phyloP scores from a whole-genome alignment of 352 stramenopile species.

The Phytophthora palmivora region DNA sequence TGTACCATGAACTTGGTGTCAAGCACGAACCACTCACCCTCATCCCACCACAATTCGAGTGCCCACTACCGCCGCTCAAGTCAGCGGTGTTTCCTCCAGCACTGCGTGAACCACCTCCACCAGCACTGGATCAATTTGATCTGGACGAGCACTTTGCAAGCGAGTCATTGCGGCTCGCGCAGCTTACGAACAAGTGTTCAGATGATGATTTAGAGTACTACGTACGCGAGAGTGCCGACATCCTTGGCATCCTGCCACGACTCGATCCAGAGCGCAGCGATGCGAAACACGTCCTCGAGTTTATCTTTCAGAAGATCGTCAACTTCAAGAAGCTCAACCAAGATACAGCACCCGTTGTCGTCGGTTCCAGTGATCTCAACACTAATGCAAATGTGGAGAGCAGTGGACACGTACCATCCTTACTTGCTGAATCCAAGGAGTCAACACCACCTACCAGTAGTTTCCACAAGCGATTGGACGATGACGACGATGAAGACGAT shows the following conservation, averaged over 20 bases:
- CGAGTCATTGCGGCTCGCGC: conserved; percentile 90
- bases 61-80: conserved; percentile 92
- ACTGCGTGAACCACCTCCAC: conserved; percentile 89
- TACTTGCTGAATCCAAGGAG: conserved; percentile 28
- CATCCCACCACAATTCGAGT: conserved; percentile 95
- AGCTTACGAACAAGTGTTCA: conserved; percentile 96
- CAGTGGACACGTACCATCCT: conserved; percentile 8
- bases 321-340: conserved; percentile 95
- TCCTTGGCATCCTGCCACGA: conserved; percentile 89
- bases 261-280: conserved; percentile 75
- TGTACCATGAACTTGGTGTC: conserved; percentile 93
- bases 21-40: conserved; percentile 96
- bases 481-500: conserved; percentile 53
- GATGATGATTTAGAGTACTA: conserved; percentile 96
- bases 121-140: conserved; percentile 96
- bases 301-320: conserved; percentile 93
- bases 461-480: conserved; percentile 42
- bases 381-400: conserved; percentile 8
- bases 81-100: conserved; percentile 95
- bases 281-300: conserved; percentile 93
- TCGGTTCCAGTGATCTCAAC: conserved; percentile 19
- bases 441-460: conserved; percentile 28
- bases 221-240: conserved; percentile 92
- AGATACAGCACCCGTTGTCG: conserved; percentile 45
- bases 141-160: conserved; percentile 97